These are phyloP conservation scores for Pichia sp. DNA, from an alignment of 1,139 yeast genomes.

Conservation along the genomic window DNA sequence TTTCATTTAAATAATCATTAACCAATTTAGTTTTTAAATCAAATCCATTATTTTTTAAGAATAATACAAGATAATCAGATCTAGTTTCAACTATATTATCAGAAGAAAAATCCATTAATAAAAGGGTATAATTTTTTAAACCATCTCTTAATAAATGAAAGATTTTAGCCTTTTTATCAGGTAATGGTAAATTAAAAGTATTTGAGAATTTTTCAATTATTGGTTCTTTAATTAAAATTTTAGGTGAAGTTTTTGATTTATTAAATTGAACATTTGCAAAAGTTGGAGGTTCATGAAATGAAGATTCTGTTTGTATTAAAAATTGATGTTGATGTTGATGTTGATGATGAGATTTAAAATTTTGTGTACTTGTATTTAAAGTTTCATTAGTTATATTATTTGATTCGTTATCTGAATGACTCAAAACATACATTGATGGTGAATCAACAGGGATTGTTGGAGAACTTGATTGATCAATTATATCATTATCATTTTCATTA, in stretches of 20 bases:
- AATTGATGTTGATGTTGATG: not conserved
- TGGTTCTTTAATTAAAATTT: not conserved
- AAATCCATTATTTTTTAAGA: conserved; percentile 16
- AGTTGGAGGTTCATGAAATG: conserved; percentile 12
- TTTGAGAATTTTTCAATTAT: not conserved
- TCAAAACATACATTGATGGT: conserved; percentile 17
- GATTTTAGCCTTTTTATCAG: not conserved
- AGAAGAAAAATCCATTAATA: conserved; percentile 18
- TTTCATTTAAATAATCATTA: conserved; percentile 22
- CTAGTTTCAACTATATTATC: conserved; percentile 20
- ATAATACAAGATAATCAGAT: conserved; percentile 24
- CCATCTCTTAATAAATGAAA: conserved; percentile 20
- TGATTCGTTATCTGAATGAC: conserved; percentile 9
- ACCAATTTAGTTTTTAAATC: conserved; percentile 23
- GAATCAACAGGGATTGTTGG: conserved; percentile 23
- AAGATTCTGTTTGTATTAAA: not conserved
- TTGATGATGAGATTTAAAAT: not conserved
- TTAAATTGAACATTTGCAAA: conserved; percentile 1
- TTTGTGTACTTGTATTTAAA: not conserved
- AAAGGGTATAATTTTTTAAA: conserved; percentile 19
- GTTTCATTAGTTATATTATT: not conserved
- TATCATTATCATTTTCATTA: conserved; percentile 10
- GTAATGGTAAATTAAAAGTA: not conserved
- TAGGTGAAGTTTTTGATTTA: not conserved
- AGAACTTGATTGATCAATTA: conserved; percentile 17